Base-by-base conservation (phyloP, 73 alveolate species). In the Paramecium primaurelia region DNA sequence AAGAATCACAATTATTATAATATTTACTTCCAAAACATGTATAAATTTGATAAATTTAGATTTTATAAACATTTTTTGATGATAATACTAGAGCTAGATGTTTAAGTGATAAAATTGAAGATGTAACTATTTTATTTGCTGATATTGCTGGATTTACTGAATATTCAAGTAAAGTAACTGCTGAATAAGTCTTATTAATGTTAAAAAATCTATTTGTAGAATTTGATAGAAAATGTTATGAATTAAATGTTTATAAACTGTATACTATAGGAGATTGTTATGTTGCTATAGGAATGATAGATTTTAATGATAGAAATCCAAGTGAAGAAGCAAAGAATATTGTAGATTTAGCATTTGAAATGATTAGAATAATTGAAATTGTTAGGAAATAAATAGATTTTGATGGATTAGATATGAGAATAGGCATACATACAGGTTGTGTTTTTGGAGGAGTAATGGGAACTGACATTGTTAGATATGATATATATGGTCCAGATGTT, bases 61-160 rank as follows among this genome's bases (percentile, higher is more conserved):
- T 87, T 60, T 73, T 87, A 40, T 58, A 87, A 32, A 60, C 83
- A 16, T 87, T 87, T 59, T 87, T 90, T 75, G 73, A 75, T 68
- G 92, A 90, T 18, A 90, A 69, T 9, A 75, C 68, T 3, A 75
- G 86, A 71, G 64, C 86, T 0, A 90, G 86, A 14, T 84, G 42
- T 26, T 34, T 45, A 80, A 77, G 92, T 30, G 94, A 90, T 25
- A 42, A 90, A 75, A 58, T 90, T 2, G 92, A 75, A 49, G 64
- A 83, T 54, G 26, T 69, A 16, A 90, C 94, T n/a, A 77, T 90
- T n/a, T 45, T 90, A 36, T 90, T 77, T 25, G 94, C 94, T 77
- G 94, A 90, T 80, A 90, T 90, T n/a, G 94, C 92, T 69, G 94
- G 94, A 25, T 90, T 90, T 45, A 90, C 94, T 11, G 92, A 73